phyloP scores from a whole-genome alignment of 495 filamentous ascomycete genomes.

The Pseudomonodictys pantanalensis region DNA sequence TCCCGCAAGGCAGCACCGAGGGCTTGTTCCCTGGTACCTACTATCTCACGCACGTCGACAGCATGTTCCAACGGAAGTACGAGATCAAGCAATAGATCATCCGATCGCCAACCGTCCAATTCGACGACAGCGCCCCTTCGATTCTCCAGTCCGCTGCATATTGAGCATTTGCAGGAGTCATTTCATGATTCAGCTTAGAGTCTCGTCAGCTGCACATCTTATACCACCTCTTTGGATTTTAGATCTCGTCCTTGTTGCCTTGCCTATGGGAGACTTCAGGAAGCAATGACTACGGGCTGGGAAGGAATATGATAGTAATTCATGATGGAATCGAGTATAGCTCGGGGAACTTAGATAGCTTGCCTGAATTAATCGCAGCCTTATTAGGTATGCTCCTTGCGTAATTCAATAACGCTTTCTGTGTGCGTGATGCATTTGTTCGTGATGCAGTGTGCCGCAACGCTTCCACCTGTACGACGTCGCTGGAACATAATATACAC shows the following conservation, averaged over 20 bases:
- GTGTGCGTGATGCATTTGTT: no score
- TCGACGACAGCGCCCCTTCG: conserved; percentile 2
- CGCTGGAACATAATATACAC: no score
- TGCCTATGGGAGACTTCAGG: no score
- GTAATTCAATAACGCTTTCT: no score
- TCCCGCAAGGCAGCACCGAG: conserved; percentile 70
- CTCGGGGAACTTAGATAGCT: no score
- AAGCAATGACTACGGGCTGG: no score
- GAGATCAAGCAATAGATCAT: conserved; percentile 70
- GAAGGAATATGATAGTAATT: no score
- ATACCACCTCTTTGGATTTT: conserved; percentile 8
- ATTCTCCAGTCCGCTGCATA: conserved; percentile 18
- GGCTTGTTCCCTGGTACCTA: conserved; percentile 78
- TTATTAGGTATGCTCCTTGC: no score
- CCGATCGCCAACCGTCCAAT: not conserved
- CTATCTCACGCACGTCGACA: conserved; percentile 85
- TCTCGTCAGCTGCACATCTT: conserved; percentile 10
- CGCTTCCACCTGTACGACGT: no score
- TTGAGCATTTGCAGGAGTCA: conserved; percentile 33
- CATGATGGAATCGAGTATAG: no score
- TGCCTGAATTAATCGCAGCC: no score
- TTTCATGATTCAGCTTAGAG: conserved; percentile 24
- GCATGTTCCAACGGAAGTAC: conserved; percentile 93
- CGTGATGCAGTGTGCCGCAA: no score
- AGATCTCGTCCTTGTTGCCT: not conserved